Conservation (phyloP, 2,329 filamentous ascomycete genomes). For the Phialophora expanda region DNA sequence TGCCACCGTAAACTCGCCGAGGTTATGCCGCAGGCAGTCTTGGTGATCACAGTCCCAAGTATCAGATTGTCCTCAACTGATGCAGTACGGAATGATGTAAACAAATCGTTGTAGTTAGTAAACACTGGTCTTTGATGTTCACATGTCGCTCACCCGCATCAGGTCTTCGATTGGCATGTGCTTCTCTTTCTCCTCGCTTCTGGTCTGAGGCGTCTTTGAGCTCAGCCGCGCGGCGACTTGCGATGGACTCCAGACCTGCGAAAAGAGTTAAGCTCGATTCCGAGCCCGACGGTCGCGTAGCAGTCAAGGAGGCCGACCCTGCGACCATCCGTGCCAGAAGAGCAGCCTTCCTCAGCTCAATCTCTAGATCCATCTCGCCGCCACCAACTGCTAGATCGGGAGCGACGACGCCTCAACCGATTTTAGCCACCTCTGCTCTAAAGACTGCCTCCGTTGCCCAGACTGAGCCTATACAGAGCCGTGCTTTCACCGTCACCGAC, state of each 20-base stretch:
- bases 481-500: background rate
- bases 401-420: conserved; percentile 16
- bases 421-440: background rate
- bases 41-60: background rate
- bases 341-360: conserved; percentile 31
- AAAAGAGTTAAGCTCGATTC: conserved; percentile 27
- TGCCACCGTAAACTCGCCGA: background rate
- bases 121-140: background rate
- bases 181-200: background rate
- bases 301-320: conserved; percentile 7
- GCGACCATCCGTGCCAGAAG: conserved; percentile 26
- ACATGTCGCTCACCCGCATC: background rate
- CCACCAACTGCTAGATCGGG: conserved; percentile 23
- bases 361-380: conserved; percentile 34
- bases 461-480: background rate
- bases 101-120: background rate
- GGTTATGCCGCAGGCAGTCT: background rate
- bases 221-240: background rate
- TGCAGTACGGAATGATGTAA: background rate
- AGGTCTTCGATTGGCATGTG: background rate
- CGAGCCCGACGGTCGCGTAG: background rate
- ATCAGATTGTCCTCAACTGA: background rate
- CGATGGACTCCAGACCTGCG: conserved; percentile 26
- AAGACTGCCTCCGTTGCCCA: background rate
- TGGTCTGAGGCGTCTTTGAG: background rate